These are phyloP conservation scores for Mycena vulgaris DNA, from an alignment of 768 basidiomycete genomes.

Conservation along the genomic window DNA sequence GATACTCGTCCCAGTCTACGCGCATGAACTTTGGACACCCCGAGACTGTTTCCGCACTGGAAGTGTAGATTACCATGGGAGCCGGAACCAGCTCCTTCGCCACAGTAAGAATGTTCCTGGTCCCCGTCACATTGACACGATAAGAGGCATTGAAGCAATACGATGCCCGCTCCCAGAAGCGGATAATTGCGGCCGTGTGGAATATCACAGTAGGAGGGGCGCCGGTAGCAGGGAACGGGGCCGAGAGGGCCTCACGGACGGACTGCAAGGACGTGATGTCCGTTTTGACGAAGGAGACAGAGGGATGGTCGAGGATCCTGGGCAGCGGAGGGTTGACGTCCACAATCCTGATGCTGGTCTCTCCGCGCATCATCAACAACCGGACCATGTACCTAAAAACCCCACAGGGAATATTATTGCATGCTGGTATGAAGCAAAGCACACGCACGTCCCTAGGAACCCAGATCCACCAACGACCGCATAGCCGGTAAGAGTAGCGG, in stretches of 20 bases:
- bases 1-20: slow-evolving; percentile 44
- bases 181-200: slow-evolving; percentile 70
- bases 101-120: slow-evolving; percentile 63
- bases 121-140: slow-evolving; percentile 64
- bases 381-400: slow-evolving; percentile 49
- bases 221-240: slow-evolving; percentile 57
- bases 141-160: slow-evolving; percentile 61
- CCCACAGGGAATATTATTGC: neutral
- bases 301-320: slow-evolving; percentile 41
- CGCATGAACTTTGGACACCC: slow-evolving; percentile 54
- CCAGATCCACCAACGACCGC: slow-evolving; percentile 52
- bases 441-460: slow-evolving; percentile 49
- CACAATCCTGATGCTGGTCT: slow-evolving; percentile 50
- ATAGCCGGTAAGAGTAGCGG: slow-evolving; percentile 45
- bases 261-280: slow-evolving; percentile 50
- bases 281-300: slow-evolving; percentile 48
- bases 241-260: slow-evolving; percentile 43
- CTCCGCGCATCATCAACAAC: slow-evolving; percentile 52
- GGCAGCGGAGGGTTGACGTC: slow-evolving; percentile 48
- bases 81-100: slow-evolving; percentile 57
- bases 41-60: slow-evolving; percentile 59
- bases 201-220: slow-evolving; percentile 64
- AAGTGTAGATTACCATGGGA: slow-evolving; percentile 63
- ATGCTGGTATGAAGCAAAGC: neutral
- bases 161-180: slow-evolving; percentile 67